Conservation (phyloP, 2,329 filamentous ascomycete species). For the Thielaviopsis populi region DNA sequence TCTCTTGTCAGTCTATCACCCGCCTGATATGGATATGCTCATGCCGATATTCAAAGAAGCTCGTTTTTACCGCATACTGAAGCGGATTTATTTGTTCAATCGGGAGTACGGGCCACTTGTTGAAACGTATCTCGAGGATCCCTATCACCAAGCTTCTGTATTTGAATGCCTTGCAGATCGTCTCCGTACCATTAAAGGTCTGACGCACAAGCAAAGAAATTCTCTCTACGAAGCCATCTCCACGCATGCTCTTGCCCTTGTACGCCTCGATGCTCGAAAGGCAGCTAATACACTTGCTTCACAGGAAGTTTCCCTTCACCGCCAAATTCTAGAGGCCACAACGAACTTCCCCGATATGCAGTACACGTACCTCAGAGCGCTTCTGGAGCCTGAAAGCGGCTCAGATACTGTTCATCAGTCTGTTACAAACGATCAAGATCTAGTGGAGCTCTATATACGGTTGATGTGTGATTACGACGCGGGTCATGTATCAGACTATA, state of each 20-base stretch:
- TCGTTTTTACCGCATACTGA: conserved; percentile 79
- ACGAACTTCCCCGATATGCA: conserved; percentile 48
- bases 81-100: conserved; percentile 69
- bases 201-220: conserved; percentile 54
- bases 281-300: conserved; percentile 52
- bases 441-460: conserved; percentile 73
- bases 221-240: conserved; percentile 56
- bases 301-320: conserved; percentile 49
- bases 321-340: conserved; percentile 41
- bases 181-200: conserved; percentile 42
- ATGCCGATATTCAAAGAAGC: conserved; percentile 67
- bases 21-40: conserved; percentile 60
- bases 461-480: conserved; percentile 82
- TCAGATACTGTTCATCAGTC: conserved; percentile 15
- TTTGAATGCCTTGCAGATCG: conserved; percentile 70
- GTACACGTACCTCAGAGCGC: conserved; percentile 58
- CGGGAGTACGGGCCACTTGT: conserved; percentile 67
- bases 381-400: conserved; percentile 47
- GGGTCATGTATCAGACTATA: conserved; percentile 69
- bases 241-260: conserved; percentile 49
- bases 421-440: conserved; percentile 35
- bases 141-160: conserved; percentile 55
- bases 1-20: conserved; percentile 81
- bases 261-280: conserved; percentile 48
- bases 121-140: conserved; percentile 71